phyloP scores from a whole-genome alignment of 192 early-diverging fungal genomes.

The Coemansia sp. region DNA sequence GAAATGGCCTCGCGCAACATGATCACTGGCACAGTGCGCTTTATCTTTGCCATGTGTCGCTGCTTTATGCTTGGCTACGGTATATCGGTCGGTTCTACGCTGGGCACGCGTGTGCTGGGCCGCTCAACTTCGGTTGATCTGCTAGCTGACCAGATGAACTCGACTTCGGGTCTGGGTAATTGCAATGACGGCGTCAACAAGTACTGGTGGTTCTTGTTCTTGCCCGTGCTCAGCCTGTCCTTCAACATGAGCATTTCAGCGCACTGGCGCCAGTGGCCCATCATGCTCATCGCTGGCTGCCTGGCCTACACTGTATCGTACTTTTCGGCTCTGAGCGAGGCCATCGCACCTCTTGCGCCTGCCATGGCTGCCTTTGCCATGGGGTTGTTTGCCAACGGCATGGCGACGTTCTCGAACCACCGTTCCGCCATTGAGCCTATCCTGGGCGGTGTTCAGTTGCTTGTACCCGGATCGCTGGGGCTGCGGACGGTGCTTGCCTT shows the following conservation, averaged over 20 bases:
- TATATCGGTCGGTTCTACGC: constrained; percentile 63
- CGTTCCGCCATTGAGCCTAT: constrained; percentile 78
- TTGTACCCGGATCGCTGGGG: constrained; percentile 84
- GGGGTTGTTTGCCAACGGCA: constrained; percentile 76
- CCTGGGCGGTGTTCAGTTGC: constrained; percentile 75
- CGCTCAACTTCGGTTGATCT: constrained; percentile 29
- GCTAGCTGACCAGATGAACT: constrained; percentile 28
- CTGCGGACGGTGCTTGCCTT: constrained; percentile 66
- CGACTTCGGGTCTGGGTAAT: constrained; percentile 29
- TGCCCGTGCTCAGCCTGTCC: constrained; percentile 57
- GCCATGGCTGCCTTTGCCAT: constrained; percentile 76
- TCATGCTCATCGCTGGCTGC: constrained; percentile 69
- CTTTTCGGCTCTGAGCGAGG: constrained; percentile 61
- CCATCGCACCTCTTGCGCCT: constrained; percentile 60
- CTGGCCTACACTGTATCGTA: constrained; percentile 70
- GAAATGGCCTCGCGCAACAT: constrained; percentile 87
- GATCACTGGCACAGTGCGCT: constrained; percentile 82
- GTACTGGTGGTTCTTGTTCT: constrained; percentile 63
- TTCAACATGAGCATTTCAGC: constrained; percentile 66
- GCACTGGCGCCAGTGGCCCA: constrained; percentile 66
- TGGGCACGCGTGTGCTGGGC: constrained; percentile 63
- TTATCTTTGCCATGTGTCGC: constrained; percentile 78
- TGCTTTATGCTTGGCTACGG: constrained; percentile 80
- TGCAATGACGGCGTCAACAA: constrained; percentile 38
- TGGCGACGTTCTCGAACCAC: constrained; percentile 69